These are phyloP conservation scores for Poa annua DNA, from an alignment of 176 grass and related monocot genomes.

Conservation along the genomic window DNA sequence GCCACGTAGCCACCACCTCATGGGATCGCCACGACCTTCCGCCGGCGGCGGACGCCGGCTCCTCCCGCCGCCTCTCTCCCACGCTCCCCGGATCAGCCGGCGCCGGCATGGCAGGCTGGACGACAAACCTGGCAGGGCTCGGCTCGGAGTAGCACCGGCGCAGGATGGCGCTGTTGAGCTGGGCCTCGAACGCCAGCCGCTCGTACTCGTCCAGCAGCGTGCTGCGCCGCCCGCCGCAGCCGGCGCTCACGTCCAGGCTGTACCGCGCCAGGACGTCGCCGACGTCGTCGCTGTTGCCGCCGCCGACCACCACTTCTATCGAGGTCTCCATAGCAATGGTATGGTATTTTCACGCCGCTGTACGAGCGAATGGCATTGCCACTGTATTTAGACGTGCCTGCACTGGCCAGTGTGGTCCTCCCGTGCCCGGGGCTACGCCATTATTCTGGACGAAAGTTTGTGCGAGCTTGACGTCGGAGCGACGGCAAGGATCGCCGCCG, in stretches of 20 bases:
- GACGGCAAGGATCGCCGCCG: constrained; percentile 58
- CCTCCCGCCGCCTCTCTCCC: not conserved
- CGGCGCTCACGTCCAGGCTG: constrained; percentile 63
- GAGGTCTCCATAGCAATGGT: not conserved
- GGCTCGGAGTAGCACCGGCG: constrained; percentile 75
- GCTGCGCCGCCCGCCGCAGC: constrained; percentile 51
- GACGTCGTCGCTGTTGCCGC: not conserved
- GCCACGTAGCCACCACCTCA: constrained; percentile 42
- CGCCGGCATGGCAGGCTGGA: too few relatives aligned
- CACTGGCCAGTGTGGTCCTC: constrained; percentile 15
- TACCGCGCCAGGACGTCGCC: constrained; percentile 40
- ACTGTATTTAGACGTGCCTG: constrained; percentile 33
- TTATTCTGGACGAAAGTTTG: constrained; percentile 42
- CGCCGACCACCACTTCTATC: not conserved
- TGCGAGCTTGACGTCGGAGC: constrained; percentile 49
- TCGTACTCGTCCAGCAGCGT: constrained; percentile 87
- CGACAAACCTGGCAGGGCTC: constrained; percentile 55
- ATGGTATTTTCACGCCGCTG: not conserved
- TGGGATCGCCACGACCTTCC: constrained; percentile 35
- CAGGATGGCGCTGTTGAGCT: constrained; percentile 73
- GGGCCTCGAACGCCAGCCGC: constrained; percentile 63
- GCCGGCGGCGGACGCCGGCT: not conserved
- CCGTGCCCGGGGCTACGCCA: constrained; percentile 17
- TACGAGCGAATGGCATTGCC: not conserved
- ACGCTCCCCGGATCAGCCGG: not conserved